Evolutionary conservation across 1,139 yeast species (phyloP).

Genomic region (Eremothecium coryli): DNA sequence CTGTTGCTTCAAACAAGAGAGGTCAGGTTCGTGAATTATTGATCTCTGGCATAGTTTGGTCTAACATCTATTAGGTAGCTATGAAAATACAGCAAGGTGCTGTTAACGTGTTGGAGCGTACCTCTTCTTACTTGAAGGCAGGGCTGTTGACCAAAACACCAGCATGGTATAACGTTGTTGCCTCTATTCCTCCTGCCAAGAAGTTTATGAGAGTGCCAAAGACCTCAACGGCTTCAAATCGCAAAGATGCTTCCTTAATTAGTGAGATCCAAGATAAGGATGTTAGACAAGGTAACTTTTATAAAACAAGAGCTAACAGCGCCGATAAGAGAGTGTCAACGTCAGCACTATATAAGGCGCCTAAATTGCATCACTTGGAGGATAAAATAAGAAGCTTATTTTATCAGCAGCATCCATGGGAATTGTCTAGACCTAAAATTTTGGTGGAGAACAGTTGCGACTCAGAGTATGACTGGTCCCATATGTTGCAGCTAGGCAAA

Average conservation of each 20-base stretch:
- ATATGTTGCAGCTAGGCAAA: conserved; percentile 59
- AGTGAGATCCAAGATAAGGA: conserved; percentile 13
- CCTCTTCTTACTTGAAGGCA: conserved; percentile 58
- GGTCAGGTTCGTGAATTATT: too few relatives aligned
- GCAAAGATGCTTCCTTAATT: conserved; percentile 13
- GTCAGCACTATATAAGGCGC: conserved; percentile 43
- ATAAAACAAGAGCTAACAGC: conserved; percentile 42
- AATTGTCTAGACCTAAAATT: conserved; percentile 83
- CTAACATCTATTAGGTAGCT: not conserved
- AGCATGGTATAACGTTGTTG: conserved; percentile 79
- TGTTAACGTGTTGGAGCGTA: conserved; percentile 61
- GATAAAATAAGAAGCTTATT: conserved; percentile 75
- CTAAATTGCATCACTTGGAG: conserved; percentile 62
- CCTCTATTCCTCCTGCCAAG: conserved; percentile 66
- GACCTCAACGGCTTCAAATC: conserved; percentile 31
- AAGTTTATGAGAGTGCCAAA: conserved; percentile 45
- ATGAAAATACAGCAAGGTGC: conserved; percentile 70
- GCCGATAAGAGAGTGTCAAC: conserved; percentile 29
- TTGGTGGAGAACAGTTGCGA: conserved; percentile 67
- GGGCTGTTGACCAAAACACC: conserved; percentile 65
- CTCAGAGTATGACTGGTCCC: conserved; percentile 60
- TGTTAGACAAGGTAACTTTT: conserved; percentile 25
- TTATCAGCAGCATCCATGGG: conserved; percentile 97
- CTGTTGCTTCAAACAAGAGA: not conserved
- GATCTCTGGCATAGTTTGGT: too few relatives aligned